Evolutionary conservation across 2,329 filamentous ascomycete species (phyloP).

Genomic region (Chrysosporium queenslandicum): DNA sequence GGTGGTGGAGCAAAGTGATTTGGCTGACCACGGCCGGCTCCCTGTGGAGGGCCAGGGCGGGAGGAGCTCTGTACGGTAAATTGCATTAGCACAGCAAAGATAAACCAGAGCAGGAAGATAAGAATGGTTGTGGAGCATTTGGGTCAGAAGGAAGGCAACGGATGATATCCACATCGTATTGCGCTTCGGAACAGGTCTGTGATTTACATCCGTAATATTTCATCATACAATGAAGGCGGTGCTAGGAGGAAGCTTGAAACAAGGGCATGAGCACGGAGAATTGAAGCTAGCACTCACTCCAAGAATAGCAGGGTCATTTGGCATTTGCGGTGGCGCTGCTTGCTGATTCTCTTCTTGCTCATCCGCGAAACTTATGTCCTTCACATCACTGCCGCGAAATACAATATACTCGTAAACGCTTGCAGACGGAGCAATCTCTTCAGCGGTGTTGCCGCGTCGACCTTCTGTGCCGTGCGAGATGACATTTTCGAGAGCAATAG

Average conservation of each 20-base stretch:
- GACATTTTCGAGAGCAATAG: slow-evolving; percentile 94
- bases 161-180: slow-evolving; percentile 94
- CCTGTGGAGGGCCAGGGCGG: slow-evolving; percentile 35
- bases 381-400: slow-evolving; percentile 95
- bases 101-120: neutral
- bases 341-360: slow-evolving; percentile 61
- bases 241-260: neutral
- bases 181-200: slow-evolving; percentile 75
- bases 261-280: slow-evolving; percentile 6
- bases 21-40: slow-evolving; percentile 32
- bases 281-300: slow-evolving; percentile 60
- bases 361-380: slow-evolving; percentile 90
- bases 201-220: slow-evolving; percentile 96
- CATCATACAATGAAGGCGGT: slow-evolving; percentile 54
- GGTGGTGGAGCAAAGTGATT: slow-evolving; percentile 36
- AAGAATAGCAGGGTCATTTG: slow-evolving; percentile 91
- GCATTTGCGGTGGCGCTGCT: slow-evolving; percentile 65
- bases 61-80: slow-evolving; percentile 32
- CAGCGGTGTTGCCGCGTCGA: slow-evolving; percentile 63
- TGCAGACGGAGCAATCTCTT: slow-evolving; percentile 74
- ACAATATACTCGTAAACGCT: slow-evolving; percentile 98
- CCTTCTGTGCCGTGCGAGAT: slow-evolving; percentile 90
- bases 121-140: slow-evolving; percentile 3
- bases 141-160: slow-evolving; percentile 99
- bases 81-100: slow-evolving; percentile 17